These are phyloP conservation scores for Epichloe glyceriae DNA, from an alignment of 2,329 filamentous ascomycete species.

Conservation along the genomic window DNA sequence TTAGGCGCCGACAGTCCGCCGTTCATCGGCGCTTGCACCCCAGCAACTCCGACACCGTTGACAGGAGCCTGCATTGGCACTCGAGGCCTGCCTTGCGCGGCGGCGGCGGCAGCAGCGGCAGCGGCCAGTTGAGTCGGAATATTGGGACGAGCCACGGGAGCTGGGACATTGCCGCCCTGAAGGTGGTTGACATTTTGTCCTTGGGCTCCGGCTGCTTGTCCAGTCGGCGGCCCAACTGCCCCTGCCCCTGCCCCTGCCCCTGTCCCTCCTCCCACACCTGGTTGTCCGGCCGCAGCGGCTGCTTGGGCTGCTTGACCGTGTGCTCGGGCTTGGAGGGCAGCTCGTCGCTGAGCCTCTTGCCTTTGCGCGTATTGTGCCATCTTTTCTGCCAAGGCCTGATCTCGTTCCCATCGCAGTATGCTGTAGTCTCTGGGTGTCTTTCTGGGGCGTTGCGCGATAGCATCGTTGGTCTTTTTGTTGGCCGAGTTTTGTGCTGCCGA, in stretches of 20 bases:
- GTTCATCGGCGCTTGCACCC: slow-evolving; percentile 34
- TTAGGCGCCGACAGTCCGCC: slow-evolving; percentile 39
- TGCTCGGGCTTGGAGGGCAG: slow-evolving; percentile 33
- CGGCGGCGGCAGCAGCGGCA: slow-evolving; percentile 26
- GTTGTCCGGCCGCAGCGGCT: slow-evolving; percentile 25
- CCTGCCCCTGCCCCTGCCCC: slow-evolving; percentile 20
- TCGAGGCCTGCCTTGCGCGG: slow-evolving; percentile 32
- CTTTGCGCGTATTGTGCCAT: slow-evolving; percentile 43
- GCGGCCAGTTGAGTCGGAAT: slow-evolving; percentile 32
- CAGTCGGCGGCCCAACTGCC: not conserved
- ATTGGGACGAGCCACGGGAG: slow-evolving; percentile 21
- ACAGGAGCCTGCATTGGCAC: slow-evolving; percentile 41
- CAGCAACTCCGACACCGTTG: slow-evolving; percentile 34
- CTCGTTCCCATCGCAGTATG: slow-evolving; percentile 73
- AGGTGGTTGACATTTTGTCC: slow-evolving; percentile 17
- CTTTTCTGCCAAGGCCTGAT: slow-evolving; percentile 52
- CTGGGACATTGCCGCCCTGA: slow-evolving; percentile 16
- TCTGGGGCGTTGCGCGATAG: slow-evolving; percentile 34
- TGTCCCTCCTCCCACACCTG: not conserved
- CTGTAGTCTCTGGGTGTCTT: slow-evolving; percentile 89
- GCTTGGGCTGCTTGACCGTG: slow-evolving; percentile 33
- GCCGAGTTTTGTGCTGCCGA: slow-evolving; percentile 64
- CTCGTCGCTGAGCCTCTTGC: slow-evolving; percentile 44
- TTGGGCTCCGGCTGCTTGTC: slow-evolving; percentile 11
- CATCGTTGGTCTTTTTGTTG: slow-evolving; percentile 68